Evolutionary conservation across 2,329 filamentous ascomycete genomes (phyloP).

Genomic region (Exserohilum rostratum): DNA sequence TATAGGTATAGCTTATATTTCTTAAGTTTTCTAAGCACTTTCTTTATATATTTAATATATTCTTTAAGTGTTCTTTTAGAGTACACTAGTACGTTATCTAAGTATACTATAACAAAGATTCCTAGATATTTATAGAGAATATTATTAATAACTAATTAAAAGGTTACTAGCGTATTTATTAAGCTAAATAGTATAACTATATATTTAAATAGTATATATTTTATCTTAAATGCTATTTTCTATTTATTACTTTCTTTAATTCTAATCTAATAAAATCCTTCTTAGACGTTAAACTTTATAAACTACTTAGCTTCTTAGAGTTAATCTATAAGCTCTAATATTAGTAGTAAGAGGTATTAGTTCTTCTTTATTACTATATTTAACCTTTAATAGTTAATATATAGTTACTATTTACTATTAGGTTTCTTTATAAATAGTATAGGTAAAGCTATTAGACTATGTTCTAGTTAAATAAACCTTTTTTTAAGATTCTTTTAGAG

Average conservation of each 20-base stretch:
- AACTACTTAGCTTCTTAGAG: neutral
- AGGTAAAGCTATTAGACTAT: neutral
- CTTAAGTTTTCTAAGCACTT: conserved; percentile 13
- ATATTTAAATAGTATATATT: neutral
- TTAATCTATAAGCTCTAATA: neutral
- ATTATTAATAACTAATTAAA: conserved; percentile 1
- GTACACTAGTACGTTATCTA: neutral
- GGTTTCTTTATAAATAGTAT: neutral
- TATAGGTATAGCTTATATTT: neutral
- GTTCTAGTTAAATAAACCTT: neutral
- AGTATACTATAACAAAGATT: neutral
- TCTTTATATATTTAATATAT: conserved; percentile 19
- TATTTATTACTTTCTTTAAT: neutral
- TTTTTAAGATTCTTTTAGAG: conserved; percentile 2
- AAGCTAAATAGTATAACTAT: neutral
- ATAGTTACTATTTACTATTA: neutral
- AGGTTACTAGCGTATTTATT: neutral
- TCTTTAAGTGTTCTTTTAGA: neutral
- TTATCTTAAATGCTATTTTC: neutral
- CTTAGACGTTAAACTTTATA: neutral
- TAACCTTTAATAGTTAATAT: neutral
- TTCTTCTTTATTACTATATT: neutral
- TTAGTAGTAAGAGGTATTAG: neutral
- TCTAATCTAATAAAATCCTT: neutral
- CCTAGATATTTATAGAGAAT: neutral